Percentiles rank a stretch among this genome's conserved stretches.
Evolutionary conservation across 495 filamentous ascomycete species (phyloP).

Genomic region (Aspergillus heteromorphus): DNA sequence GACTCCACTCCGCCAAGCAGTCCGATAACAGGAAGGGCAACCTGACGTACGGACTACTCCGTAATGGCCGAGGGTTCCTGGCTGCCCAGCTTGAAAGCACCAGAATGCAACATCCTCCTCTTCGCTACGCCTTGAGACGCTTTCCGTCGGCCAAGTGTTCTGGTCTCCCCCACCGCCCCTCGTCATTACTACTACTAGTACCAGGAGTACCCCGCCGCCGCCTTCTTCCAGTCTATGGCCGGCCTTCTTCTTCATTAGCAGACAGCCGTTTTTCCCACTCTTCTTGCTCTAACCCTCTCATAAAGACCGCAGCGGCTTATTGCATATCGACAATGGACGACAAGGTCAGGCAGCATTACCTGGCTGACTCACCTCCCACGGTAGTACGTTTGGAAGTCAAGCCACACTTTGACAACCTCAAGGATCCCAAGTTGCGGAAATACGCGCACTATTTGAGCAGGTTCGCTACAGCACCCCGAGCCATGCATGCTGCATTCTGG

Average conservation of each 20-base stretch:
- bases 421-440: slow-evolving; percentile 59
- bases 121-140: slow-evolving; percentile 30
- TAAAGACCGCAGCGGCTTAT: slow-evolving; percentile 5
- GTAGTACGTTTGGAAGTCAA: slow-evolving; percentile 82
- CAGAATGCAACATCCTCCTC: slow-evolving; percentile 14
- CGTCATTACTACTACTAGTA: slow-evolving; percentile 28
- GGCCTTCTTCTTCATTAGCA: slow-evolving; percentile 9
- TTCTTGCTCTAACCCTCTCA: slow-evolving; percentile 13
- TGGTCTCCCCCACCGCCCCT: slow-evolving; percentile 25
- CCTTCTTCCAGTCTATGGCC: slow-evolving; percentile 1
- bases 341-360: slow-evolving; percentile 57
- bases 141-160: slow-evolving; percentile 17
- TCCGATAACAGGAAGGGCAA: not conserved
- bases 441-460: slow-evolving; percentile 92
- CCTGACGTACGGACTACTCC: not conserved
- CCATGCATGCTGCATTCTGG: not conserved
- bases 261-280: slow-evolving; percentile 13
- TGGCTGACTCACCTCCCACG: slow-evolving; percentile 83
- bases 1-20: slow-evolving; percentile 14
- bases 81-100: not conserved
- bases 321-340: slow-evolving; percentile 31
- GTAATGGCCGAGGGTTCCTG: not conserved
- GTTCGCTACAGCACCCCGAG: slow-evolving; percentile 38
- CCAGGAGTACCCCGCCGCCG: too few relatives aligned
- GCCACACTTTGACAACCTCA: slow-evolving; percentile 81